Evolutionary conservation across 345 rosid species (phyloP).

Genomic region (Brassica incana): DNA sequence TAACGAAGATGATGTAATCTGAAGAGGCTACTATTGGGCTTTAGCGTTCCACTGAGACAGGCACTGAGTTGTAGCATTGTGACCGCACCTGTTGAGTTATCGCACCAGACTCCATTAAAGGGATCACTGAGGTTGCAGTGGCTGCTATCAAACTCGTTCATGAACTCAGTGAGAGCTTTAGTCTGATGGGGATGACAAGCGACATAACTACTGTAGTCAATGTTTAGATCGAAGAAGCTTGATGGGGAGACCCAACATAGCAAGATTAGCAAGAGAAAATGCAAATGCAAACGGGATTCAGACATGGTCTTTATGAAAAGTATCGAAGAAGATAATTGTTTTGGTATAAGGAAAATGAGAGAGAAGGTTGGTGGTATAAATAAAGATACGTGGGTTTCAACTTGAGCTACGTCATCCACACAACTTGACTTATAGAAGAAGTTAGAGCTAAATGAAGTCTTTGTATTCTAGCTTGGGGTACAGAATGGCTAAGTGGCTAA

Average conservation of each 20-base stretch:
- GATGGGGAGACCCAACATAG: neutral
- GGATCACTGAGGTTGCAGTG: neutral
- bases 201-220: too few relatives aligned
- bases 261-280: slow-evolving; percentile 2
- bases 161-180: neutral
- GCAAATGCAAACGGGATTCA: neutral
- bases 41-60: neutral
- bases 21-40: neutral
- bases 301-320: neutral
- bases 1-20: neutral
- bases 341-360: neutral
- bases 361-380: neutral
- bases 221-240: neutral
- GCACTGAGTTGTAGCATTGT: neutral
- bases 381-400: neutral
- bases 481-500: too few relatives aligned
- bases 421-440: too few relatives aligned
- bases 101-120: slow-evolving; percentile 1
- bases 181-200: neutral
- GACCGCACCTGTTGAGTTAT: slow-evolving; percentile 25
- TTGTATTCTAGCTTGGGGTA: too few relatives aligned
- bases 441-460: too few relatives aligned
- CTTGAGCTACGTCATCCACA: neutral
- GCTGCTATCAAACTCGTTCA: neutral
- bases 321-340: neutral